These are phyloP conservation scores for Porcisia deanei DNA, from an alignment of 208 protist genomes.

Conservation along the genomic window DNA sequence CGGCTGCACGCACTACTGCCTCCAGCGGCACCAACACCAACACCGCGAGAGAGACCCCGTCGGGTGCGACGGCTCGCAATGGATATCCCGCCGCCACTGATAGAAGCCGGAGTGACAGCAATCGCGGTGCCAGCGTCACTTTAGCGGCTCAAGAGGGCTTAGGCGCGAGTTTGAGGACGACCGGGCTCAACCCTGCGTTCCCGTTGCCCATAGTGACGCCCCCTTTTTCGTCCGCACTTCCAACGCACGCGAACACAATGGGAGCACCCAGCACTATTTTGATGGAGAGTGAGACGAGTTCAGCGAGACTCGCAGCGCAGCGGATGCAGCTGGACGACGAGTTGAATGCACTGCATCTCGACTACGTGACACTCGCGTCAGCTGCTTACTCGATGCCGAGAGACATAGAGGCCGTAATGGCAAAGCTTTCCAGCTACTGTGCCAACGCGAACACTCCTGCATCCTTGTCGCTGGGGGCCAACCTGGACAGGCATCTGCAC, in stretches of 20 bases:
- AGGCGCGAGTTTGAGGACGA: neutral
- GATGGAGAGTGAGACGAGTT: neutral
- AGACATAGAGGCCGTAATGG: neutral
- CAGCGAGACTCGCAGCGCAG: neutral
- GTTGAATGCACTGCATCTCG: constrained; percentile 27
- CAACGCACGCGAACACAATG: no score
- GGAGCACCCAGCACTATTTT: neutral
- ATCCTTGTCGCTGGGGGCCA: neutral
- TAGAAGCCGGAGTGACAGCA: neutral
- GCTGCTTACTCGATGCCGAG: neutral
- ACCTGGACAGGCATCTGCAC: neutral
- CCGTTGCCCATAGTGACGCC: neutral
- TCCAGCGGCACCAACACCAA: neutral
- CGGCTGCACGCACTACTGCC: neutral
- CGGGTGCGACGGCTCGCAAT: neutral
- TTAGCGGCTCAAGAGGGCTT: neutral
- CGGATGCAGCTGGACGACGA: constrained; percentile 23
- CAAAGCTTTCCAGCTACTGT: neutral
- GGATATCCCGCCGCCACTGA: no score
- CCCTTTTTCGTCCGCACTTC: neutral
- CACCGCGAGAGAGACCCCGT: neutral
- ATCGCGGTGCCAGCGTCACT: neutral
- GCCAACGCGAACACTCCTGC: neutral
- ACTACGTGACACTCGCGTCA: constrained; percentile 15
- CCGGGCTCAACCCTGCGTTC: neutral